Evolutionary conservation across 495 filamentous ascomycete genomes (phyloP).

Genomic region (Podospora fimiseda): DNA sequence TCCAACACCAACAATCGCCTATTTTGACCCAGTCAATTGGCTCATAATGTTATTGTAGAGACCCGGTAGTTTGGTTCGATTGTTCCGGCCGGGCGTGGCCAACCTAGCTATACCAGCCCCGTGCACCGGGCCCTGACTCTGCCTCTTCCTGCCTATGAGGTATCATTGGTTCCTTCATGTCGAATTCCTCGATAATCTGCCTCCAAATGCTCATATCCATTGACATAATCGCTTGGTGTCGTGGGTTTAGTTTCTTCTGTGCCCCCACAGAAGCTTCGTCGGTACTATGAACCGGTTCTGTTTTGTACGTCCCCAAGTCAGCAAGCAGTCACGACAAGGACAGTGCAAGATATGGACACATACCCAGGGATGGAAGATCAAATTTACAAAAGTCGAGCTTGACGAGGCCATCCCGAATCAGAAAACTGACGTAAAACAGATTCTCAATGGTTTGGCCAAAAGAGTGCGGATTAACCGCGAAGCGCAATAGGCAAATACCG

Average conservation of each 20-base stretch:
- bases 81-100: neutral
- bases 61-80: neutral
- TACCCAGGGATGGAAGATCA: conserved; percentile 67
- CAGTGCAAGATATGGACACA: conserved; percentile 21
- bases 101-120: conserved; percentile 69
- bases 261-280: conserved; percentile 1
- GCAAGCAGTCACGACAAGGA: neutral
- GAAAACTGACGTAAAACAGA: conserved; percentile 91
- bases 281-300: conserved; percentile 7
- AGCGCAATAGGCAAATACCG: conserved; percentile 69
- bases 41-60: no score
- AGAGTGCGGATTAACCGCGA: conserved; percentile 78
- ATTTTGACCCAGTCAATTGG: no score
- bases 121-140: conserved; percentile 46
- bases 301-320: neutral
- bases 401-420: conserved; percentile 78
- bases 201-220: conserved; percentile 80
- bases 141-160: conserved; percentile 65
- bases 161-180: conserved; percentile 73
- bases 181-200: conserved; percentile 63
- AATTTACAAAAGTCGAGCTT: conserved; percentile 58
- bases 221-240: conserved; percentile 78
- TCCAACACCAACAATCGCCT: no score
- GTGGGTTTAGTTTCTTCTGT: conserved; percentile 28
- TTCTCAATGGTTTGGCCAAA: conserved; percentile 98